phyloP scores from a whole-genome alignment of 1,284 basidiomycete genomes.

The Leccinum laetum region DNA sequence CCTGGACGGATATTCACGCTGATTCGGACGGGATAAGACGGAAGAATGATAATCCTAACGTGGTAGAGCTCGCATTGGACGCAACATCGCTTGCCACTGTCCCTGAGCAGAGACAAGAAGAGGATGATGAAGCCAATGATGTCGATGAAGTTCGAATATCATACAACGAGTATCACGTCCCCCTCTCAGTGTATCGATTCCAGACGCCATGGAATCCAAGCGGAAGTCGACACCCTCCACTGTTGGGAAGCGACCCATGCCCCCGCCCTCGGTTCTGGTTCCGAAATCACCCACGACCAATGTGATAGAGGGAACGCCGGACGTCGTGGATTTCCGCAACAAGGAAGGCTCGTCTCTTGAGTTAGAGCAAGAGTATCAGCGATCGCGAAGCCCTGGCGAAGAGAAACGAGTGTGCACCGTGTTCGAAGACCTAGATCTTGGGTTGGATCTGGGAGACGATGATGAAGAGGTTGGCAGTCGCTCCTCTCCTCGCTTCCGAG shows the following conservation, averaged over 20 bases:
- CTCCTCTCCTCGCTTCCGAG: neutral
- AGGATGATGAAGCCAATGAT: conserved; percentile 31
- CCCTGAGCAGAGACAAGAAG: conserved; percentile 36
- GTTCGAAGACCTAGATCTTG: conserved; percentile 71
- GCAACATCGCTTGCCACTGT: conserved; percentile 44
- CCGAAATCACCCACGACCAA: conserved; percentile 29
- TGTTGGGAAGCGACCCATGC: conserved; percentile 9
- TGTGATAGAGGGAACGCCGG: conserved; percentile 15
- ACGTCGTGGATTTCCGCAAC: conserved; percentile 12
- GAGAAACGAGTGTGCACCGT: conserved; percentile 65
- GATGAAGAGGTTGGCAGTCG: conserved; percentile 23
- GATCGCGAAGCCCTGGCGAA: conserved; percentile 48
- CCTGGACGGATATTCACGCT: conserved; percentile 56
- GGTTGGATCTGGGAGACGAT: conserved; percentile 51
- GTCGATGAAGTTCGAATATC: conserved; percentile 49
- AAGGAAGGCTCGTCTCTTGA: conserved; percentile 31
- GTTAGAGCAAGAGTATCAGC: conserved; percentile 34
- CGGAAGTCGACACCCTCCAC: conserved; percentile 31
- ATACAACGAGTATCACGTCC: conserved; percentile 43
- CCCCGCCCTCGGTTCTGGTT: conserved; percentile 50
- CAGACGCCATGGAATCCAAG: conserved; percentile 27
- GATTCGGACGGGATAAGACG: conserved; percentile 28
- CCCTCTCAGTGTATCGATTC: conserved; percentile 26
- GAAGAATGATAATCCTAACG: conserved; percentile 37
- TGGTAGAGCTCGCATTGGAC: conserved; percentile 54